Evolutionary conservation across 139 green algal genomes (phyloP).

Genomic region (Limnomonas spitsbergensis): DNA sequence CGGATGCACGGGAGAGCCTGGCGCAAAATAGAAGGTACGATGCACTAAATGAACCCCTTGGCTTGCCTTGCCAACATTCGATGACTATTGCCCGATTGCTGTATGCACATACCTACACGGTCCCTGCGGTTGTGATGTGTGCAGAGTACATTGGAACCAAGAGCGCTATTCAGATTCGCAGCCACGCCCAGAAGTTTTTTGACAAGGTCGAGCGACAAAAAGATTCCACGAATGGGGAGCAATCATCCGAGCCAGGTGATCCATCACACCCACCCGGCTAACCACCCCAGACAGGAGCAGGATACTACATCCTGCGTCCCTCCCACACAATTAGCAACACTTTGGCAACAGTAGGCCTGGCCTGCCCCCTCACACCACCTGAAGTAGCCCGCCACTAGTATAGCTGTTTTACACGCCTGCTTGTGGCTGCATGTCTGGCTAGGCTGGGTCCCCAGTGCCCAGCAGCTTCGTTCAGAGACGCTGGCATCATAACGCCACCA

Average conservation of each 20-base stretch:
- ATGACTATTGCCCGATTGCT: not conserved
- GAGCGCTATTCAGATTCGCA: slow-evolving; percentile 91
- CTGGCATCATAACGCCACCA: no score
- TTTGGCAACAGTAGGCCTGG: no score
- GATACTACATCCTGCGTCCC: not conserved
- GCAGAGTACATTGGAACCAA: slow-evolving; percentile 92
- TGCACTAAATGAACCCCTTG: no score
- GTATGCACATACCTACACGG: not conserved
- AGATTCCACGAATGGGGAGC: slow-evolving; percentile 16
- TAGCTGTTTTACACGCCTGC: no score
- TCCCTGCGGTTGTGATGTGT: not conserved
- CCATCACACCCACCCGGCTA: not conserved
- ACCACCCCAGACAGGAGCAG: not conserved
- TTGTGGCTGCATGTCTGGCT: no score
- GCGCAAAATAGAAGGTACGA: slow-evolving; percentile 50
- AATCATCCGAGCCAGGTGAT: not conserved
- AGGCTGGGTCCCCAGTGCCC: no score
- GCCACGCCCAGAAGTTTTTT: slow-evolving; percentile 94
- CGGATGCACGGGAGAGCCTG: slow-evolving; percentile 64
- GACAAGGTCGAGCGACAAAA: slow-evolving; percentile 69
- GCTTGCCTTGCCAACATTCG: not conserved
- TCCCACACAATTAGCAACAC: not conserved
- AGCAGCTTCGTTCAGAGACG: no score
- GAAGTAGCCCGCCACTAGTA: no score
- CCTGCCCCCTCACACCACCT: no score